Evolutionary conservation across 1,139 yeast genomes (phyloP).

Genomic region (Groenewaldozyma auringiensis): DNA sequence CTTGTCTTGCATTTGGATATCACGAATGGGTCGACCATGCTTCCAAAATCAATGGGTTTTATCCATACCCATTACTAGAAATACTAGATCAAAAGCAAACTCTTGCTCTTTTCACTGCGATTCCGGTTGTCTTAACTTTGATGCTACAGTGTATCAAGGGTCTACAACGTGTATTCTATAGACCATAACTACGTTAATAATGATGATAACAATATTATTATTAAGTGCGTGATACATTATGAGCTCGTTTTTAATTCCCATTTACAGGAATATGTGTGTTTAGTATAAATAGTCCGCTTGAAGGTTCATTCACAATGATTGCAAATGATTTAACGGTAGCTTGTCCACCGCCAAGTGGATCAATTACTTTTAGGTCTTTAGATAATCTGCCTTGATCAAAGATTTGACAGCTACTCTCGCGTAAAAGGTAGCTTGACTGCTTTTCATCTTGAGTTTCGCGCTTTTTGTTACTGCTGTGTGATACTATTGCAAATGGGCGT

Average conservation of each 20-base stretch:
- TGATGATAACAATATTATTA: too few species aligned
- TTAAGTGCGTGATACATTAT: too few species aligned
- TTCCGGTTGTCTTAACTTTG: not conserved
- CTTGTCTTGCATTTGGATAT: conserved; percentile 21
- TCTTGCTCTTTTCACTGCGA: not conserved
- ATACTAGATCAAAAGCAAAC: not conserved
- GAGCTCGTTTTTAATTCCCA: not conserved
- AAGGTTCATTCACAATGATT: not conserved
- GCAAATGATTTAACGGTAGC: not conserved
- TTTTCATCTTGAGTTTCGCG: not conserved
- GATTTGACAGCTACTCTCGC: not conserved
- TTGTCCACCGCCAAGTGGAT: conserved; percentile 1
- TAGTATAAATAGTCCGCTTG: not conserved
- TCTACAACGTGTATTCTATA: not conserved
- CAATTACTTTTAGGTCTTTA: not conserved
- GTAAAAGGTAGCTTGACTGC: not conserved
- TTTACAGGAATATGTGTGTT: not conserved
- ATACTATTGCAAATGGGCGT: not conserved
- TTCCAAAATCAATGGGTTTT: conserved; percentile 24
- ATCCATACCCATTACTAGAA: conserved; percentile 28
- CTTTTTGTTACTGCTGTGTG: not conserved
- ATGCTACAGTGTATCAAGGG: not conserved
- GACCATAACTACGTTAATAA: not conserved
- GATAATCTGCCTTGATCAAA: not conserved
- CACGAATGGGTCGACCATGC: conserved; percentile 29